Evolutionary conservation across 345 rosid genomes (phyloP), one percentile per base, ranked within the genome.

Genomic region (Moringa oleifera): DNA sequence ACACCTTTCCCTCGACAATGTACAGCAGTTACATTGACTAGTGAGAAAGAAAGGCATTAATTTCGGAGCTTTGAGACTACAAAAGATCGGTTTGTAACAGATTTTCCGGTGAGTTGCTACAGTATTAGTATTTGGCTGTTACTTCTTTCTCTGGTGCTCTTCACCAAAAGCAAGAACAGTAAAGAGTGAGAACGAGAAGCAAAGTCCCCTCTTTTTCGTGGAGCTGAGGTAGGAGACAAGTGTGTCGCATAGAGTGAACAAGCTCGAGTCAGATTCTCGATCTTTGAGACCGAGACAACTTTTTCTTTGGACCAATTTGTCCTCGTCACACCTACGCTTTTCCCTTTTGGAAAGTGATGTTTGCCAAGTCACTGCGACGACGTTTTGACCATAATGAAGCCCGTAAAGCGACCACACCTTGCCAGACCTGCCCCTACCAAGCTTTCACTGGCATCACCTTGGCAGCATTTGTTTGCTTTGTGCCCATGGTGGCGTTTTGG

Each of bases 211-310:
- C 56, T 25, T 57, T 68, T 46, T 7, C 53, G 58, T 24, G 18
- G 59, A 51, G 67, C 23, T 57, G 53, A 9, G 57, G 68, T 51
- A 61, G 64, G 62, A 63, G 75, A 77, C 83, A 71, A 51, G 55
- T 45, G 63, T 60, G 24, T 36, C 64, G 67, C 60, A 69, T 17
- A 23, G 53, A 31, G 61, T 60, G 69, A 59, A 52, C 77, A 74
- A 69, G 72, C 82, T 62, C 20, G 13, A 50, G 76, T 61, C 78
- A 72, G 83, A 64, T 66, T 76, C 77, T 65, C 73, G 69, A 69
- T 53, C 71, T 70, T 57, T 2, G 75, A 46, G 85, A 55, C 53
- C 31, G 25, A 51, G 25, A 51, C 9, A 23, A 24, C 50, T 1
- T 45, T 22, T 19, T 22, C 1, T 0, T 58, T 57, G 64, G 80